Base-by-base conservation (phyloP, 495 filamentous ascomycete species). In the Hyaloscypha bicolor region DNA sequence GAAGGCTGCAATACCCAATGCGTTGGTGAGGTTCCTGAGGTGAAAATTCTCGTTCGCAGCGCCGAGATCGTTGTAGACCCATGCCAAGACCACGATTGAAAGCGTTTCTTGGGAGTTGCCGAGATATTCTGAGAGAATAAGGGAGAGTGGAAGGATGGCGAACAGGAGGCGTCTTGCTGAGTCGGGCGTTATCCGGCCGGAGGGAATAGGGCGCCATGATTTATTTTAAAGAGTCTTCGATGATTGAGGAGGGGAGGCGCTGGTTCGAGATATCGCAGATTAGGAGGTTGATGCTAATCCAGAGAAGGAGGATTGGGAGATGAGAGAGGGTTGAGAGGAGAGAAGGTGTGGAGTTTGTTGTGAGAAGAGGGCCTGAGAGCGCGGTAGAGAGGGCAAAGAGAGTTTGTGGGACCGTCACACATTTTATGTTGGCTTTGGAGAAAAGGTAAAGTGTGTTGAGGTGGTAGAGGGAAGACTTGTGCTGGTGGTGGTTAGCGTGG, bases 181-280 rank as follows among this genome's bases (percentile, higher is more conserved):
- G 0, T 70, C 69, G 0, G 68, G 48, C 6, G 76, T 80, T 12
- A 87, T 72, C 19, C 76, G 75, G 2, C 77, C 72, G 0, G 72
- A 69, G 0, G 82, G 83, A 8, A 88, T 76, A 0, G 84, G 82
- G 2, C 86, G 78, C 83, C 85, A 87, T 3, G 82, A 81, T 72
- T 88, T 89, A 74, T 89, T 89, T 65, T n/a, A 83, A 62, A 0
- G 51, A 19, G 66, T 87, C 85, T 71, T 86, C 85, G 0, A 67
- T 53, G 19, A 83, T 69, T 12, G 82, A 82, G 21, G 72, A 67
- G 0, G 76, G 74, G 19, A 71, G 74, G 12, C 81, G 77, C 66
- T 87, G 84, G 72, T 87, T 87, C 39, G 76, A 73, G 37, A 85
- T 68, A 61, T 75, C 73, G 71, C 80, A 80, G 57, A 77, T 65